These are phyloP conservation scores for Podospora australis DNA, from an alignment of 495 filamentous ascomycete species.

Conservation along the genomic window DNA sequence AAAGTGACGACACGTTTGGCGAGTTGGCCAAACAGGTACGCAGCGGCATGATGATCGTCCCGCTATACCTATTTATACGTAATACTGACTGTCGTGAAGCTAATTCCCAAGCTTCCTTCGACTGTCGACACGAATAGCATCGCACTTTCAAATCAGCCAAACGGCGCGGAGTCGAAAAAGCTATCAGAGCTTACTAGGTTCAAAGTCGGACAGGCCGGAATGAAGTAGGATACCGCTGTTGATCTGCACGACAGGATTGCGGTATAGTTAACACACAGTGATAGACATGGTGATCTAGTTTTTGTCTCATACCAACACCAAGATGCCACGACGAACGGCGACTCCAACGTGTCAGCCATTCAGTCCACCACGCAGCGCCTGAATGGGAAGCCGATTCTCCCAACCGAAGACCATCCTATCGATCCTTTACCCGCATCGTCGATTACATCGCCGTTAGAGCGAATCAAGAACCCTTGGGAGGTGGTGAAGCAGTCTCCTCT, in stretches of 20 bases:
- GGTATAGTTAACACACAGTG: slow-evolving; percentile 10
- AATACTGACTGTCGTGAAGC: slow-evolving; percentile 24
- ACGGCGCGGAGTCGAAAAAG: slow-evolving; percentile 64
- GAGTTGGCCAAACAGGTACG: slow-evolving; percentile 45
- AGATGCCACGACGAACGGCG: slow-evolving; percentile 22
- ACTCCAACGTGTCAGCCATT: slow-evolving; percentile 34
- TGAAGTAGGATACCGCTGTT: slow-evolving; percentile 49
- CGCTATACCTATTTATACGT: too few relatives aligned
- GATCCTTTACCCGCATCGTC: slow-evolving; percentile 47
- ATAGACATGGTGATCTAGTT: slow-evolving; percentile 83
- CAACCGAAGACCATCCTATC: slow-evolving; percentile 59
- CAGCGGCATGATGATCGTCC: neutral
- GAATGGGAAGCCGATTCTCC: slow-evolving; percentile 71
- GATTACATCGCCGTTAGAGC: slow-evolving; percentile 49
- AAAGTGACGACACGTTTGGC: slow-evolving; percentile 50
- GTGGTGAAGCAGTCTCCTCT: slow-evolving; percentile 77
- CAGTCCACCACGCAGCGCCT: slow-evolving; percentile 52
- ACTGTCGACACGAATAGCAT: slow-evolving; percentile 70
- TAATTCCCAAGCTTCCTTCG: slow-evolving; percentile 39
- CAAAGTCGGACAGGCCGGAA: slow-evolving; percentile 61
- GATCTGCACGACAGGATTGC: neutral
- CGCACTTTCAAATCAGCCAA: slow-evolving; percentile 71
- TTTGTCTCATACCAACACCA: slow-evolving; percentile 69
- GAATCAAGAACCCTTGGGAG: slow-evolving; percentile 90
- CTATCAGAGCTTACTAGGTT: slow-evolving; percentile 60